phyloP scores from a whole-genome alignment of 2,329 filamentous ascomycete genomes.

The Kalmusia sp. region DNA sequence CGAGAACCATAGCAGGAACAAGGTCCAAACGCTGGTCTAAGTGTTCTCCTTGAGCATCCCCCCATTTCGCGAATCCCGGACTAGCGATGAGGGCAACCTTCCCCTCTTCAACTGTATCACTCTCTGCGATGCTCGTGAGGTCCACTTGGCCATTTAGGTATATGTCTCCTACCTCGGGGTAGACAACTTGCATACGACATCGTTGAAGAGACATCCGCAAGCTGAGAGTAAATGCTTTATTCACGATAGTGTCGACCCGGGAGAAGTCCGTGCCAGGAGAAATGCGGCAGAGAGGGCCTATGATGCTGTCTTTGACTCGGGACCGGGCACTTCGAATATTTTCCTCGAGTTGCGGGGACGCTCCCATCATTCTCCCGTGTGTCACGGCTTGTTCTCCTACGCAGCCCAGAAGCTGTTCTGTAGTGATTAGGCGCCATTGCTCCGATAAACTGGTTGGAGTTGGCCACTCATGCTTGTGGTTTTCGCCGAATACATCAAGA shows the following conservation, averaged over 20 bases:
- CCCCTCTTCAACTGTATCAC: constrained; percentile 14
- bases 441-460: constrained; percentile 12
- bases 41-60: constrained; percentile 25
- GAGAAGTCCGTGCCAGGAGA: not conserved
- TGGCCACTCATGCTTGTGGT: constrained; percentile 4
- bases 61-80: constrained; percentile 33
- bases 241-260: constrained; percentile 11
- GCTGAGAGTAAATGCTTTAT: constrained; percentile 22
- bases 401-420: constrained; percentile 1
- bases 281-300: not conserved
- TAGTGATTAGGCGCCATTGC: constrained; percentile 17
- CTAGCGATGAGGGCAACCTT: constrained; percentile 21
- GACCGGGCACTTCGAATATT: constrained; percentile 1
- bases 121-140: constrained; percentile 12
- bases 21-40: constrained; percentile 21
- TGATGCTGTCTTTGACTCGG: not conserved
- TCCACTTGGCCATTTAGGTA: constrained; percentile 10
- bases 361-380: not conserved
- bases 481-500: constrained; percentile 1
- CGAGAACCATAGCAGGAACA: constrained; percentile 3
- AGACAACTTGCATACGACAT: constrained; percentile 26
- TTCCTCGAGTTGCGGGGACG: not conserved
- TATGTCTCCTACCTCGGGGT: constrained; percentile 8
- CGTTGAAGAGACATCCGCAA: constrained; percentile 23
- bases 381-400: constrained; percentile 4